These are phyloP conservation scores for Metschnikowia rubicola DNA, from an alignment of 805 yeast species.

Conservation along the genomic window DNA sequence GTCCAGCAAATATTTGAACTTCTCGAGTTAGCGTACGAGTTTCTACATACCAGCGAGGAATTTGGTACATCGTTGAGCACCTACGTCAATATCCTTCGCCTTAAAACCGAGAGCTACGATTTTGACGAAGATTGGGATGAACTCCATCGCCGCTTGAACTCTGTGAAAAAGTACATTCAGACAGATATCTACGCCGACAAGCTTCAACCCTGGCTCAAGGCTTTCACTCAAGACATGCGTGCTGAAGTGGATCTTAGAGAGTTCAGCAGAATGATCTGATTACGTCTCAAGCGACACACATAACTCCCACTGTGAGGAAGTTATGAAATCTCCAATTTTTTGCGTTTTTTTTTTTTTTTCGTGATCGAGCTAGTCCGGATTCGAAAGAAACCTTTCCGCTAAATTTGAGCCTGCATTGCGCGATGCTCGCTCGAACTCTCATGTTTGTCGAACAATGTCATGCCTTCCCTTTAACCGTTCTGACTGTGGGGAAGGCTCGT, in stretches of 20 bases:
- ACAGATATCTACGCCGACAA: slow-evolving; percentile 36
- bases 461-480: too few species aligned
- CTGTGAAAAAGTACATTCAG: slow-evolving; percentile 40
- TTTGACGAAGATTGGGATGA: slow-evolving; percentile 25
- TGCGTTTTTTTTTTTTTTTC: too few species aligned
- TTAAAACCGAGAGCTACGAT: slow-evolving; percentile 14
- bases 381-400: too few species aligned
- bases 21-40: slow-evolving; percentile 30
- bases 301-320: background rate
- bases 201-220: slow-evolving; percentile 40
- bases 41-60: slow-evolving; percentile 35
- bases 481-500: too few species aligned
- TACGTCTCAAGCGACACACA: background rate
- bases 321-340: background rate
- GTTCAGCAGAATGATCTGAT: slow-evolving; percentile 38
- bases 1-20: slow-evolving; percentile 32
- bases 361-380: too few species aligned
- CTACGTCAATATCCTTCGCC: slow-evolving; percentile 27
- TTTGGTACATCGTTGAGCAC: slow-evolving; percentile 26
- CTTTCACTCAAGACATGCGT: slow-evolving; percentile 51
- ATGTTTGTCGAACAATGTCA: too few species aligned
- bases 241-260: slow-evolving; percentile 49
- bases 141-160: slow-evolving; percentile 33
- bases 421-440: too few species aligned
- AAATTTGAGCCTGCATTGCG: too few species aligned